phyloP scores from a whole-genome alignment of 2,329 filamentous ascomycete species.

The Pseudogymnoascus pannorum region DNA sequence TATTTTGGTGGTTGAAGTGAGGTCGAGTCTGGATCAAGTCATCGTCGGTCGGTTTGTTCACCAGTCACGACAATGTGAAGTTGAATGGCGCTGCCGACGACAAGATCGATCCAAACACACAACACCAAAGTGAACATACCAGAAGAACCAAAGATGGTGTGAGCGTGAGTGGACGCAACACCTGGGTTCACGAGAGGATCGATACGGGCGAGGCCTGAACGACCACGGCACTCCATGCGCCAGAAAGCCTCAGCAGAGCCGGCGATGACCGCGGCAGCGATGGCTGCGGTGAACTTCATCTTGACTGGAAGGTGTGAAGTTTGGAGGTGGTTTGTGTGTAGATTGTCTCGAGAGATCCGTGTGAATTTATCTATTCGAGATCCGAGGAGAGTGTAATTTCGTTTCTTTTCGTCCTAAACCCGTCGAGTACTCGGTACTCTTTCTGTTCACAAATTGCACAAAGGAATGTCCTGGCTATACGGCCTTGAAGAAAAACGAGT shows the following conservation, averaged over 20 bases:
- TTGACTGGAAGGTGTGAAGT: neutral
- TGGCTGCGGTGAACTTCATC: constrained; percentile 5
- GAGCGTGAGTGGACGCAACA: constrained; percentile 55
- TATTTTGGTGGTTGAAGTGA: neutral
- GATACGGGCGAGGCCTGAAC: constrained; percentile 61
- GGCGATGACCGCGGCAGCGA: neutral
- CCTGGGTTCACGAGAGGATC: constrained; percentile 68
- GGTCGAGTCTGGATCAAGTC: neutral
- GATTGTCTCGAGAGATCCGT: neutral
- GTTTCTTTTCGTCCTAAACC: neutral
- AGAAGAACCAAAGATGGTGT: constrained; percentile 67
- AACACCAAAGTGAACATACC: constrained; percentile 46
- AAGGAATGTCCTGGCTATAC: neutral
- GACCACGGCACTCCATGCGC: constrained; percentile 77
- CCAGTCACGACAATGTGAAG: neutral
- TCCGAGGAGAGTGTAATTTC: neutral
- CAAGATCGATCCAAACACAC: neutral
- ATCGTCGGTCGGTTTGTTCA: neutral
- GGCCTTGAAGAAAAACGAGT: neutral
- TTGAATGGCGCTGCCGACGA: neutral
- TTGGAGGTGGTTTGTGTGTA: neutral
- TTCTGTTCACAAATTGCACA: neutral
- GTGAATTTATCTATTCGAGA: no score
- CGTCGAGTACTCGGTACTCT: neutral
- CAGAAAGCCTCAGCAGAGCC: constrained; percentile 60